A percentile compares a stretch with the other conserved stretches of the same genome.
phyloP scores from a whole-genome alignment of 2,329 filamentous ascomycete genomes.

The Pseudocercospora vitis region DNA sequence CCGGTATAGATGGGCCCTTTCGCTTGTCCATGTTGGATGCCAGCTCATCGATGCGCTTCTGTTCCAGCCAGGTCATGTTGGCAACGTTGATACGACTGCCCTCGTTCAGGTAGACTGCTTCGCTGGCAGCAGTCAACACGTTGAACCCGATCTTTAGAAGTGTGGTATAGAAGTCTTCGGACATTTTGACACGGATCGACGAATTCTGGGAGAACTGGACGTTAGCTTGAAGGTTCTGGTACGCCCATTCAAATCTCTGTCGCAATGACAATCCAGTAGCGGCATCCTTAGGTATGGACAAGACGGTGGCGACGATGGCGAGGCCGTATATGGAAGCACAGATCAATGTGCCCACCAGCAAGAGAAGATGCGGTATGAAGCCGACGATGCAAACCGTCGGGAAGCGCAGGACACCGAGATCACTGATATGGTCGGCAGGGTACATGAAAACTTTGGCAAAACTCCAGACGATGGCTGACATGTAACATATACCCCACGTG shows the following conservation, averaged over 20 bases:
- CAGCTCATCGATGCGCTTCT: constrained; percentile 76
- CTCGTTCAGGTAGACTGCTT: constrained; percentile 94
- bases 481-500: constrained; percentile 87
- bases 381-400: constrained; percentile 94
- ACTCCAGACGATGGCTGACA: constrained; percentile 79
- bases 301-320: constrained; percentile 72
- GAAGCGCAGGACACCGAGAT: constrained; percentile 74
- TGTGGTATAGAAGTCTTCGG: constrained; percentile 95
- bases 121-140: constrained; percentile 86
- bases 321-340: constrained; percentile 76
- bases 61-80: constrained; percentile 85
- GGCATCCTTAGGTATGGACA: constrained; percentile 60
- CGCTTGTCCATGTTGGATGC: constrained; percentile 51
- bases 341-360: constrained; percentile 72
- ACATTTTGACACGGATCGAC: constrained; percentile 72
- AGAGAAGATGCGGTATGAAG: constrained; percentile 90
- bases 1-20: constrained; percentile 41
- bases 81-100: constrained; percentile 73
- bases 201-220: constrained; percentile 69
- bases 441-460: constrained; percentile 50
- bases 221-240: constrained; percentile 89
- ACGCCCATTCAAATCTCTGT: constrained; percentile 68
- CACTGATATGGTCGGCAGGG: constrained; percentile 58
- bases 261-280: constrained; percentile 48
- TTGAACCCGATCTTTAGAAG: constrained; percentile 83